These are phyloP conservation scores for Torrubiellomyces zombiae DNA, from an alignment of 2,329 filamentous ascomycete genomes.

Conservation along the genomic window DNA sequence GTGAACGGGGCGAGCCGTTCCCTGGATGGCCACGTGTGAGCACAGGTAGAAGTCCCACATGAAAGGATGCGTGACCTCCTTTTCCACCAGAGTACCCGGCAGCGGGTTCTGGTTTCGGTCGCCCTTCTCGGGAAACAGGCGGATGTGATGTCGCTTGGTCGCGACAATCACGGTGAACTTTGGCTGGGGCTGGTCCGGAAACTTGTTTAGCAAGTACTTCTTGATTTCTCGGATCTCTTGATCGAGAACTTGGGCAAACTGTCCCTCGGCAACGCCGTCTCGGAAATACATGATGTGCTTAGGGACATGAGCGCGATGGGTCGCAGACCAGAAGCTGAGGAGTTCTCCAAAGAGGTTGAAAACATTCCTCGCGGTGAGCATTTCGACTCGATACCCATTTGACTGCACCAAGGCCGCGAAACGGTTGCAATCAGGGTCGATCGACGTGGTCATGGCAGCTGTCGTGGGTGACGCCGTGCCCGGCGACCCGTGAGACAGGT, in stretches of 20 bases:
- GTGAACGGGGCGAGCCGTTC: slow-evolving; percentile 80
- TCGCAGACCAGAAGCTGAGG: slow-evolving; percentile 46
- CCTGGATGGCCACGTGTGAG: slow-evolving; percentile 64
- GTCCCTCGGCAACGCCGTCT: slow-evolving; percentile 78
- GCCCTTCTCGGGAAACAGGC: slow-evolving; percentile 61
- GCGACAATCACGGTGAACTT: slow-evolving; percentile 78
- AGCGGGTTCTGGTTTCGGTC: slow-evolving; percentile 71
- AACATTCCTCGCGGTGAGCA: slow-evolving; percentile 53
- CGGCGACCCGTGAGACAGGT: slow-evolving; percentile 72
- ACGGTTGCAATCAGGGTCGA: slow-evolving; percentile 52
- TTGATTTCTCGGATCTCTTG: slow-evolving; percentile 64
- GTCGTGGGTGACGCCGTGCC: slow-evolving; percentile 55
- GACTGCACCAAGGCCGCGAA: slow-evolving; percentile 69
- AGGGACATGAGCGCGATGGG: slow-evolving; percentile 30
- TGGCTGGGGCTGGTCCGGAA: slow-evolving; percentile 21
- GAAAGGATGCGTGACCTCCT: slow-evolving; percentile 76
- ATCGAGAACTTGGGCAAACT: slow-evolving; percentile 65
- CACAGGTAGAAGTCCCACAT: slow-evolving; percentile 72
- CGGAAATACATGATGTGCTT: slow-evolving; percentile 80
- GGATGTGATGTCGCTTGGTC: slow-evolving; percentile 86
- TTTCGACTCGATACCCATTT: slow-evolving; percentile 69
- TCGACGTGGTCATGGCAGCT: slow-evolving; percentile 73
- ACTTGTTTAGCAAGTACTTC: slow-evolving; percentile 29
- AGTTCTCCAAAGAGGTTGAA: slow-evolving; percentile 48
- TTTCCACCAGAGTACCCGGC: slow-evolving; percentile 76